Evolutionary conservation across 129 eudicot species (phyloP).

Genomic region (Tanacetum coccineum): DNA sequence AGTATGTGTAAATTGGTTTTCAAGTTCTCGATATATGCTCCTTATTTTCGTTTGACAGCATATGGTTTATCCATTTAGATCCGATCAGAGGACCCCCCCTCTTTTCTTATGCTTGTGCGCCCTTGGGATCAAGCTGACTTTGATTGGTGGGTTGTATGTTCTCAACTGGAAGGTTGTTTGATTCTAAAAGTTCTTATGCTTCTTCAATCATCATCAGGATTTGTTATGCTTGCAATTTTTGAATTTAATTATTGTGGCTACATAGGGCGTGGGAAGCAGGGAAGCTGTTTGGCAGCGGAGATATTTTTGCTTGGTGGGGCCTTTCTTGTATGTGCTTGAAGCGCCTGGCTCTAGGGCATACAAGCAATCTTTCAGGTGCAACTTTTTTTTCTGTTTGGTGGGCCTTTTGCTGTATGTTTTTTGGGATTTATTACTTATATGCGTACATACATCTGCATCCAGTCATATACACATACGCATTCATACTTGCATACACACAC

Average conservation of each 20-base stretch:
- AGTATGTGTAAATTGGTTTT: not conserved
- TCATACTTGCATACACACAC: too few species aligned
- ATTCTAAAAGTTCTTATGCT: conserved; percentile 12
- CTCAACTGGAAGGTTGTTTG: conserved; percentile 81
- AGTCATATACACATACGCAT: too few species aligned
- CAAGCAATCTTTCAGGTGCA: conserved; percentile 79
- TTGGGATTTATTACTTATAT: not conserved
- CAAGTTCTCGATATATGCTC: not conserved
- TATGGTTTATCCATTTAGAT: conserved; percentile 45
- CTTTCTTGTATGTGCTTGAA: conserved; percentile 84
- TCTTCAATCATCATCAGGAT: conserved; percentile 10
- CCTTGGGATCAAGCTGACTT: conserved; percentile 96
- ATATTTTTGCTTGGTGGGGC: conserved; percentile 90
- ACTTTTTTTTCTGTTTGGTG: not conserved
- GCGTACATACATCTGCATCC: too few species aligned
- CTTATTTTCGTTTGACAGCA: conserved; percentile 9
- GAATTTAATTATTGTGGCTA: conserved; percentile 17
- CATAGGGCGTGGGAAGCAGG: conserved; percentile 89
- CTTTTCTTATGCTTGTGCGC: conserved; percentile 56
- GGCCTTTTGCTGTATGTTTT: not conserved
- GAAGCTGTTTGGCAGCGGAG: conserved; percentile 97
- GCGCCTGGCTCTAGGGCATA: conserved; percentile 76
- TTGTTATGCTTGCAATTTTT: conserved; percentile 13
- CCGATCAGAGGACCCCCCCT: conserved; percentile 59
- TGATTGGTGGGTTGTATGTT: conserved; percentile 82